Percentiles rank a stretch among this genome's conserved stretches.
These are phyloP conservation scores for Pseudogymnoascus sp. DNA, from an alignment of 2,329 filamentous ascomycete species.

Conservation along the genomic window DNA sequence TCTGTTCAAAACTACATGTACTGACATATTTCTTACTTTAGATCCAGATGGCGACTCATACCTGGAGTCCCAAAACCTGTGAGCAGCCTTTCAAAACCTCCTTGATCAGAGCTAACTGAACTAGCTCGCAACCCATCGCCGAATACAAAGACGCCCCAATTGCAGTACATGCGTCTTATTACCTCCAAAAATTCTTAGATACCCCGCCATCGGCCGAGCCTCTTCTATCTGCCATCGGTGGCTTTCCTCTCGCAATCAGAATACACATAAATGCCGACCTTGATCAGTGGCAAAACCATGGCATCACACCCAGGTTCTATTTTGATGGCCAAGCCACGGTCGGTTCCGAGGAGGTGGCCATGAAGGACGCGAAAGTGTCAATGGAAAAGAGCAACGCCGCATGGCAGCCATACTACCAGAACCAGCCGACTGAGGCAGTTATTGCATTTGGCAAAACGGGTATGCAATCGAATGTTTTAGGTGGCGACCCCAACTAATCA, in stretches of 20 bases:
- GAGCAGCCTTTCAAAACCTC: background rate
- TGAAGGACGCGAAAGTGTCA: constrained; percentile 57
- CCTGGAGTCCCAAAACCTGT: constrained; percentile 5
- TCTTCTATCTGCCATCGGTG: constrained; percentile 80
- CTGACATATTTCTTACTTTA: background rate
- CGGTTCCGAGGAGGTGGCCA: constrained; percentile 63
- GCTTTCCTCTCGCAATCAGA: constrained; percentile 72
- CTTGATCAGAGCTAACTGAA: background rate
- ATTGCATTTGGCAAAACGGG: constrained; percentile 77
- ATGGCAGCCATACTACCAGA: constrained; percentile 79
- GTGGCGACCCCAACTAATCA: constrained; percentile 24
- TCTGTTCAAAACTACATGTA: background rate
- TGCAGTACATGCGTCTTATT: constrained; percentile 84
- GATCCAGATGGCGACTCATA: constrained; percentile 4
- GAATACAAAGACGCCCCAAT: constrained; percentile 68
- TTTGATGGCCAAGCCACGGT: constrained; percentile 82
- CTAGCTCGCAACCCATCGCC: constrained; percentile 47
- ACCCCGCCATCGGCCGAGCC: constrained; percentile 69
- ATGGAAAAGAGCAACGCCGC: constrained; percentile 67
- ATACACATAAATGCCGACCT: constrained; percentile 70
- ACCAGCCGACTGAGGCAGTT: constrained; percentile 73
- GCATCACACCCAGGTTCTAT: constrained; percentile 76
- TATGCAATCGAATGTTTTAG: constrained; percentile 33
- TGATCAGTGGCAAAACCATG: constrained; percentile 58
- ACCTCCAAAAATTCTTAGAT: constrained; percentile 71